A percentile compares a stretch with the other conserved stretches of the same genome.
These are phyloP conservation scores for Myxozyma mucilagina DNA, from an alignment of 805 yeast species.

Conservation along the genomic window DNA sequence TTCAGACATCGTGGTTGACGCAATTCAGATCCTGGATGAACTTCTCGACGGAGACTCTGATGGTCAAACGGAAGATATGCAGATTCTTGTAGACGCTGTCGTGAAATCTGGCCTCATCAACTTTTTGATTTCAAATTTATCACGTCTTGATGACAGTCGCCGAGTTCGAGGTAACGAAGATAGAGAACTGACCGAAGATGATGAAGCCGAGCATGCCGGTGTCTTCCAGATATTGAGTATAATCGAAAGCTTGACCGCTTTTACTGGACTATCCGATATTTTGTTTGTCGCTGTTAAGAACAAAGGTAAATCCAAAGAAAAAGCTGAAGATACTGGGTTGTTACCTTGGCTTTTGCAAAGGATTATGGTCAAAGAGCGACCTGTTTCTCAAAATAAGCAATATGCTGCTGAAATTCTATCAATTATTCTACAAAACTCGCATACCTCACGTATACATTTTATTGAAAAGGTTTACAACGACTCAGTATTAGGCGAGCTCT, in stretches of 20 bases:
- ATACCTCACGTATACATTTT: conserved; percentile 6
- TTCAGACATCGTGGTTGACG: conserved; percentile 30
- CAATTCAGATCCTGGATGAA: conserved; percentile 29
- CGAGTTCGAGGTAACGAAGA: conserved; percentile 11
- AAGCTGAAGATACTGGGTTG: conserved; percentile 18
- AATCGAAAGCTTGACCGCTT: conserved; percentile 27
- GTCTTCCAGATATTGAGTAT: conserved; percentile 28
- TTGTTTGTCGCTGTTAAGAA: conserved; percentile 2
- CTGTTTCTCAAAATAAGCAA: conserved; percentile 31
- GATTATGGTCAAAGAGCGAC: conserved; percentile 21
- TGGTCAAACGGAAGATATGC: conserved; percentile 18
- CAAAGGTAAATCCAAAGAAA: background rate
- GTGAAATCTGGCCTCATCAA: conserved; percentile 19
- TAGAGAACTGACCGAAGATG: conserved; percentile 1
- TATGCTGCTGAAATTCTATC: conserved; percentile 34
- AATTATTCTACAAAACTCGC: conserved; percentile 28
- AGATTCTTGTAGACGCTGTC: conserved; percentile 12
- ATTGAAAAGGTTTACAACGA: conserved; percentile 1
- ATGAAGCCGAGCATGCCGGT: conserved; percentile 28
- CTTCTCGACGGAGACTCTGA: conserved; percentile 30
- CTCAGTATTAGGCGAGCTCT: conserved; percentile 12
- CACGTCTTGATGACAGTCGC: conserved; percentile 23
- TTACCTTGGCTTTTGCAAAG: conserved; percentile 32
- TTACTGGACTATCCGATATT: conserved; percentile 14
- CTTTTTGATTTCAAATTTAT: conserved; percentile 14